Evolutionary conservation across 495 filamentous ascomycete species (phyloP), one percentile per base, ranked within the genome.

Genomic region (Penicillium dipodomyicola): DNA sequence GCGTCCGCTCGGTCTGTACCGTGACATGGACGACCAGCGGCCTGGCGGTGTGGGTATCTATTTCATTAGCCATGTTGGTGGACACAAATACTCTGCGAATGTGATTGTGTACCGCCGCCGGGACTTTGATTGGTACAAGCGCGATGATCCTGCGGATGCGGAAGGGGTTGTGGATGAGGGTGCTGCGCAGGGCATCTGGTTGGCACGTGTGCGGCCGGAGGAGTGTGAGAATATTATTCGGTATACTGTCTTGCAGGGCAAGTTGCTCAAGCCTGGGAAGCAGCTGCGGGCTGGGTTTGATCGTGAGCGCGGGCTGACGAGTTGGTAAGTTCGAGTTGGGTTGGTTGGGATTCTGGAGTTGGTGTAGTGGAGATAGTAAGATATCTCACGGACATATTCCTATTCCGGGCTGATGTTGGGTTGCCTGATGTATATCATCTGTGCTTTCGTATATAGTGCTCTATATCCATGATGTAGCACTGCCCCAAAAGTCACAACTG

Each of bases 11-110:
- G 91, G 91, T 0, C 72, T 98, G 5, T 92, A 89, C 69, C 86
- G 95, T 22, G 94, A 97, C 65, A 73, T 92, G 35, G 83, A 91
- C 49, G 94, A 98, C 66, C 84, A 88, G 69, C 70, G 94, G 40
- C 87, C 91, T 0, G 93, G 92, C 15, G 94, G 95, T 2, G 92
- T 95, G 4, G 92, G 90, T 1, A 88, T 98, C 49, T 93, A 97
- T 64, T 98, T 97, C 67, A 91, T 97, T 62, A 92, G 85, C 60
- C 94, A 98, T 67, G 91, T 97, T 0, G 92, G 93, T 8, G 92
- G 92, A 1, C 92, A 97, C 67, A 93, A 94, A 75, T 96, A 91
- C 49, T 63, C 63, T 10, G 94, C 93, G 1, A 98, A 98, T 63
- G 81, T 96, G 62, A 87, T 98, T 72, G 76, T 98, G 0, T 97